Percentiles rank a stretch among this genome's conserved stretches.
These are phyloP conservation scores for Ophiognomonia clavigignenti-juglandacearum DNA, from an alignment of 2,329 filamentous ascomycete genomes.

Conservation along the genomic window DNA sequence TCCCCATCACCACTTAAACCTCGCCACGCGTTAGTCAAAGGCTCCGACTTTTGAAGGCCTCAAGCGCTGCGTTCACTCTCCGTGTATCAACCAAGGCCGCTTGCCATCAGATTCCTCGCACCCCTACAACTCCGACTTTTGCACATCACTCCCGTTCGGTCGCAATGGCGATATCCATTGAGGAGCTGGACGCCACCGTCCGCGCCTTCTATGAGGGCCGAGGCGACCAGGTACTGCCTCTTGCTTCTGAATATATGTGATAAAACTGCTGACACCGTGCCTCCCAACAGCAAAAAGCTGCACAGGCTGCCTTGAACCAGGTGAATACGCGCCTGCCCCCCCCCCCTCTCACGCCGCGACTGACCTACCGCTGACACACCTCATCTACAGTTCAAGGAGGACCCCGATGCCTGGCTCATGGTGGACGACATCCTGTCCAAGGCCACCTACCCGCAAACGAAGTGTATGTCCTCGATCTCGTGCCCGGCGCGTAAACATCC, in stretches of 20 bases:
- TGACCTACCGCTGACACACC: conserved; percentile 22
- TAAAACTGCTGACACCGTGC: conserved; percentile 33
- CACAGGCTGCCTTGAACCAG: conserved; percentile 88
- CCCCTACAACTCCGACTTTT: conserved; percentile 6
- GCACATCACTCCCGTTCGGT: conserved; percentile 12
- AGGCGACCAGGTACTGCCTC: conserved; percentile 73
- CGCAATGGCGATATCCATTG: conserved; percentile 67
- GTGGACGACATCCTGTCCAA: conserved; percentile 96
- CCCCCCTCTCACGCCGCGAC: conserved; percentile 5
- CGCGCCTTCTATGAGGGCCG: conserved; percentile 96
- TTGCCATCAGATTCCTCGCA: conserved; percentile 1
- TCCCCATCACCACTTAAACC: no score
- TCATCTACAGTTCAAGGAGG: conserved; percentile 82
- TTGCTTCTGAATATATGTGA: conserved; percentile 8
- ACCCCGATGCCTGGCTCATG: conserved; percentile 94
- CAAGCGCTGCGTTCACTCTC: no score
- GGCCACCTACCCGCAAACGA: conserved; percentile 90
- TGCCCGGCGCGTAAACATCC: conserved; percentile 7
- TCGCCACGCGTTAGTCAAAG: no score
- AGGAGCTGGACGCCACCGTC: conserved; percentile 94
- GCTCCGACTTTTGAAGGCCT: no score
- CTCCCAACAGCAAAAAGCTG: conserved; percentile 82
- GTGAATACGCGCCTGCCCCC: conserved; percentile 43
- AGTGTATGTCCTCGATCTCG: conserved; percentile 60
- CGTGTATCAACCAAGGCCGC: not conserved